Evolutionary conservation across 192 early-diverging fungal species (phyloP).

Genomic region (Coemansia furcata): DNA sequence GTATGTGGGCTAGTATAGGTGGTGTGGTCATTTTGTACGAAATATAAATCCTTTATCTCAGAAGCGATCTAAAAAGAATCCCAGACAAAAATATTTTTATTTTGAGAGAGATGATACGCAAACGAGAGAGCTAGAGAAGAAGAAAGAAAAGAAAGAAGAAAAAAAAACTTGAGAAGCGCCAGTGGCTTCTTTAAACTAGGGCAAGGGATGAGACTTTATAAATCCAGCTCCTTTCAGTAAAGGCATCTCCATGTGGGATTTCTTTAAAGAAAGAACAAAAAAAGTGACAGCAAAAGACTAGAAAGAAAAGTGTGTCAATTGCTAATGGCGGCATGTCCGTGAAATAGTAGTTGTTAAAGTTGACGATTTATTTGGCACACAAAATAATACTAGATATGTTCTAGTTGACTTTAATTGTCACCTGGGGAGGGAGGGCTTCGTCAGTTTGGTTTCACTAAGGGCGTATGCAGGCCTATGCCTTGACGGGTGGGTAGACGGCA

Average conservation of each 20-base stretch:
- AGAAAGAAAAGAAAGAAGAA: not conserved
- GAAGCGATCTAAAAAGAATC: too few species aligned
- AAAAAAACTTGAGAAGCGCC: too few species aligned
- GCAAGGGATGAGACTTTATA: not conserved
- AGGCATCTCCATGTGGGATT: not conserved
- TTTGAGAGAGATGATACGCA: not conserved
- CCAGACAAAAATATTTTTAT: not conserved
- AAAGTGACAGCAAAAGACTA: not conserved
- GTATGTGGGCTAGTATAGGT: not conserved
- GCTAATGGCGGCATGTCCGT: not conserved
- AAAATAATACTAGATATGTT: too few species aligned
- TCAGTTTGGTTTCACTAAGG: too few species aligned
- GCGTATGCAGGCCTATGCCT: too few species aligned
- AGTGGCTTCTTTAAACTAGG: not conserved
- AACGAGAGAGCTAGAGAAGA: not conserved
- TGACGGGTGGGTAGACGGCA: not conserved
- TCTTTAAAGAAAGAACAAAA: not conserved
- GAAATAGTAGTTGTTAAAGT: too few species aligned
- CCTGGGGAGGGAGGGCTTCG: too few species aligned
- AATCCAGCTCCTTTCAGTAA: not conserved
- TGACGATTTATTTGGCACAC: too few species aligned
- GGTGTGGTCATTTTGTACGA: not conserved
- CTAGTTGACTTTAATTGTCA: too few species aligned
- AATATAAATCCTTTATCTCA: not conserved
- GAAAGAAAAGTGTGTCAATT: not conserved